Conservation (phyloP, 2,329 filamentous ascomycete genomes). For the Arthrocladium fulminans region DNA sequence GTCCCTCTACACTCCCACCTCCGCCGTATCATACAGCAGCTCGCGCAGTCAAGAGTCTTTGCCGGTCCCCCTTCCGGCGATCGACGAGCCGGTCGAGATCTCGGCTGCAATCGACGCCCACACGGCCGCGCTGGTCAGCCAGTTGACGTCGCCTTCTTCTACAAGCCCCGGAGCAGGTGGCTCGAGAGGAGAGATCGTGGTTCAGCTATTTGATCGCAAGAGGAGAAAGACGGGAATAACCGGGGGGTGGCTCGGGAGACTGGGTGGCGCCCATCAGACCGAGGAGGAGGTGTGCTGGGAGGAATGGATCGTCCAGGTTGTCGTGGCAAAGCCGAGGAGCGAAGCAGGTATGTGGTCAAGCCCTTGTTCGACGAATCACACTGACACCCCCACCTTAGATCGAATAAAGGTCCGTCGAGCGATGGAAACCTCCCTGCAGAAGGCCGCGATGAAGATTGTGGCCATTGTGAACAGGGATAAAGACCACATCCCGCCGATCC, state of each 20-base stretch:
- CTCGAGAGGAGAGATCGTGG: slow-evolving; percentile 67
- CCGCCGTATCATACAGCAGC: slow-evolving; percentile 13
- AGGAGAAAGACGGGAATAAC: slow-evolving; percentile 70
- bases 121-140: slow-evolving; percentile 66
- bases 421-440: slow-evolving; percentile 82
- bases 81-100: slow-evolving; percentile 73
- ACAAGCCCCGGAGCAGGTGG: slow-evolving; percentile 41
- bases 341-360: slow-evolving; percentile 60
- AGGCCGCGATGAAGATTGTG: slow-evolving; percentile 82
- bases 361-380: neutral
- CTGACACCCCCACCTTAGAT: slow-evolving; percentile 45
- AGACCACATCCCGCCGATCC: slow-evolving; percentile 94
- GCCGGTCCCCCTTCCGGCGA: slow-evolving; percentile 79
- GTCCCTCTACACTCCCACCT: slow-evolving; percentile 50
- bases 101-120: slow-evolving; percentile 90
- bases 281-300: slow-evolving; percentile 98
- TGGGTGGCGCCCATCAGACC: slow-evolving; percentile 45
- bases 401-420: slow-evolving; percentile 78
- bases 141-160: slow-evolving; percentile 53
- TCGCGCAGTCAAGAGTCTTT: slow-evolving; percentile 17
- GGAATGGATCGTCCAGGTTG: slow-evolving; percentile 86
- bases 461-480: slow-evolving; percentile 80
- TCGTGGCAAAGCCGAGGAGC: slow-evolving; percentile 79
- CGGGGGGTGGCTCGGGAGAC: slow-evolving; percentile 29
- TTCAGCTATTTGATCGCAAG: slow-evolving; percentile 93